phyloP scores from a whole-genome alignment of 2,329 filamentous ascomycete species.

The Geosmithia flava region DNA sequence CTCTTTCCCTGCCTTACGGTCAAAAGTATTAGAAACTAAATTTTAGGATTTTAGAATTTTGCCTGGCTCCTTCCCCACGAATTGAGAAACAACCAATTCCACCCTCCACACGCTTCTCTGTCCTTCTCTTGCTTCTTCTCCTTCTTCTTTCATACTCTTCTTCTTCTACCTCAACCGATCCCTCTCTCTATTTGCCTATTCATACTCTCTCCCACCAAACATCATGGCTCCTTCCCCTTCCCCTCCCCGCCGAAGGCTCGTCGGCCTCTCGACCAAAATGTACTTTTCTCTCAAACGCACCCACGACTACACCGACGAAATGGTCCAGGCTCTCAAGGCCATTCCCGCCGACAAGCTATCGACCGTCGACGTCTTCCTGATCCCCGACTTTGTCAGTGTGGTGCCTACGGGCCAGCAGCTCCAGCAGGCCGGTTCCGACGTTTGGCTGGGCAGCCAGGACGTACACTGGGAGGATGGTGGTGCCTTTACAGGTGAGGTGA shows the following conservation, averaged over 20 bases:
- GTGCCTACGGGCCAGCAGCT: slow-evolving; percentile 36
- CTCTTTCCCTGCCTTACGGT: no score
- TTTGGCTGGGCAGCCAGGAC: slow-evolving; percentile 63
- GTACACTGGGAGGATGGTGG: slow-evolving; percentile 57
- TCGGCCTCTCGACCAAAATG: slow-evolving; percentile 69
- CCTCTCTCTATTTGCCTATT: no score
- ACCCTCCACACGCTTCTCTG: no score
- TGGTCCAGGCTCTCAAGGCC: slow-evolving; percentile 31
- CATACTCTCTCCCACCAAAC: neutral
- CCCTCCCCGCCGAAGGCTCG: slow-evolving; percentile 41
- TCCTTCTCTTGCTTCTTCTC: no score
- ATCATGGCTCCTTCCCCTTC: neutral
- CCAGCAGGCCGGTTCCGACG: slow-evolving; percentile 20
- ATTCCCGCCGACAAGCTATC: slow-evolving; percentile 26
- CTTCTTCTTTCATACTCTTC: no score
- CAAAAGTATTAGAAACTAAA: no score
- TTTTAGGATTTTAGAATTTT: no score
- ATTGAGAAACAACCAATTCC: no score
- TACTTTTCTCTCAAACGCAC: slow-evolving; percentile 63
- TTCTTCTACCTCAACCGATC: no score
- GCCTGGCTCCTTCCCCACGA: no score
- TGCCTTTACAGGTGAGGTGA: slow-evolving; percentile 69
- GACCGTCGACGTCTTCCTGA: slow-evolving; percentile 59
- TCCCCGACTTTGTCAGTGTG: slow-evolving; percentile 66
- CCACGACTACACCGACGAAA: slow-evolving; percentile 35